A percentile compares a stretch with the other conserved stretches of the same genome.
These are phyloP conservation scores for Trichodelitschia bisporula DNA, from an alignment of 495 filamentous ascomycete genomes.

Conservation along the genomic window DNA sequence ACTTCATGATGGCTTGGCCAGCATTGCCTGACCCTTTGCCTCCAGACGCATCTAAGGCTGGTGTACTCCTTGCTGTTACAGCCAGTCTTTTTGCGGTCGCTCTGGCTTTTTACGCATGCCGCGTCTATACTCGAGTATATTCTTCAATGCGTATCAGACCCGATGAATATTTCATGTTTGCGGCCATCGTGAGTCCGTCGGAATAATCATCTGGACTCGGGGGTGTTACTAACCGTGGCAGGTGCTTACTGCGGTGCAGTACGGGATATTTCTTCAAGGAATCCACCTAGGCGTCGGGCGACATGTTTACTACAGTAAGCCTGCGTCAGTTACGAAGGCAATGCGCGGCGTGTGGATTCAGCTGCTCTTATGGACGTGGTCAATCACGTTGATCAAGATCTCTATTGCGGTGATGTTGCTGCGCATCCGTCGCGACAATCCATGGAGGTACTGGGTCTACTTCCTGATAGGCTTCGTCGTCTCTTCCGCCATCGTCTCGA, in stretches of 20 bases:
- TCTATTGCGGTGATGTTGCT: constrained; percentile 15
- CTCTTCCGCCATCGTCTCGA: constrained; percentile 7
- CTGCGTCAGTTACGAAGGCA: background rate
- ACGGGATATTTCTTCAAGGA: background rate
- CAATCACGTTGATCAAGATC: constrained; percentile 14
- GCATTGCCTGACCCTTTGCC: background rate
- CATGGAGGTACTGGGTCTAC: constrained; percentile 11
- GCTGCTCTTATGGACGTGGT: constrained; percentile 7
- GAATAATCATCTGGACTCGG: too few species aligned
- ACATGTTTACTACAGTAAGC: background rate
- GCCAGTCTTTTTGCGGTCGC: background rate
- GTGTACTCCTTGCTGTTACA: background rate
- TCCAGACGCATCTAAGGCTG: background rate
- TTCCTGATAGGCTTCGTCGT: constrained; percentile 9
- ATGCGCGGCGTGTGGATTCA: constrained; percentile 1
- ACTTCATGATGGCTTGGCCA: background rate
- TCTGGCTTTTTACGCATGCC: background rate
- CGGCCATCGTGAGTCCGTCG: background rate
- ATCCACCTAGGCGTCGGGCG: background rate
- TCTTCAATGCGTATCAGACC: background rate
- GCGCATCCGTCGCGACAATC: constrained; percentile 9
- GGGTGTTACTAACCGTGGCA: too few species aligned
- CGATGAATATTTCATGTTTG: background rate
- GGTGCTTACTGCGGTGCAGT: background rate
- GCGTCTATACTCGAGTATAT: background rate